Base-by-base conservation (phyloP, 345 rosid species). In the Isatis tinctoria region DNA sequence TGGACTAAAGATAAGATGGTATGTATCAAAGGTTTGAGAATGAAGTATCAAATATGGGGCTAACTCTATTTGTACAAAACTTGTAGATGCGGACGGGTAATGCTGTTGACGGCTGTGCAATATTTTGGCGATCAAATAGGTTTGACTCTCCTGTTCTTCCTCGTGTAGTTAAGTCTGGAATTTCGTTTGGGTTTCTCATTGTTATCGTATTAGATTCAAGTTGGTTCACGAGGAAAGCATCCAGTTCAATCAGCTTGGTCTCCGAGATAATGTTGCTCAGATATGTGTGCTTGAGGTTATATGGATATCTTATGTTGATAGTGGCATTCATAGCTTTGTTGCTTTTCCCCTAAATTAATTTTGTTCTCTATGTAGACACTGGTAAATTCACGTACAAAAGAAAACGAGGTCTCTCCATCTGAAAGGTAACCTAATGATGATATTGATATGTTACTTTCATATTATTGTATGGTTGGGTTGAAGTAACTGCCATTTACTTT, bases 261-360 rank as follows among this genome's bases (percentile, higher is more conserved):
- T 95, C 45, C 88, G 99, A 48, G 96, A 95, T 82, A 92, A 95
- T 85, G 97, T 95, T 84, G 97, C 97, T 73, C 99, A 95, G 84
- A 90, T 92, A 82, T 95, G 97, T 60, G 96, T 95, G 69, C 74
- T 95, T 65, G 97, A 88, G 99, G 99, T 92, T 80, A 26, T 17
- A 72, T 30, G 45, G 14, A 45, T 63, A 48, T 76, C 26, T 57
- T 63, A 10, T 65, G 36, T 58, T 57, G 24, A 27, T 45, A 58
- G 39, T 20, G 67, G 65, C 67, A 14, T 70, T 13, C 27, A 37
- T 39, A 70, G 47, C 3, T 36, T 36, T 70, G 57, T 48, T 4
- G 26, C 8, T 32, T 54, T 63, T 60, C 2, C 48, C 47, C 17
- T 20, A 28, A 49, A 4, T 70, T 47, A 27, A 9, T 0, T 43